Conservation (phyloP, 2,329 filamentous ascomycete species). For the Neopestalotiopsis clavispora region DNA sequence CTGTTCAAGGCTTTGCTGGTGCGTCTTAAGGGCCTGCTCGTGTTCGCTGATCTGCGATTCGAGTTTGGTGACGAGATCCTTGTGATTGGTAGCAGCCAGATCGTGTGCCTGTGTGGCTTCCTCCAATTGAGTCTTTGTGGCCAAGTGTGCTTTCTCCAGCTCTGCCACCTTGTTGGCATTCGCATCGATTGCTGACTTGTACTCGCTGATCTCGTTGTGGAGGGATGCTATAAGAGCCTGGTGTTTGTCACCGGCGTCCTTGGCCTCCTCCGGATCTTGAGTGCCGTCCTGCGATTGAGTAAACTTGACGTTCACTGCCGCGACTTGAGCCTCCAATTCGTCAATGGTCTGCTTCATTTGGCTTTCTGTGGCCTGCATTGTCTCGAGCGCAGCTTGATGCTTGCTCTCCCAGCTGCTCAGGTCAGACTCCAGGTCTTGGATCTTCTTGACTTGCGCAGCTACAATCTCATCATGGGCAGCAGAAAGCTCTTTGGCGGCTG, state of each 20-base stretch:
- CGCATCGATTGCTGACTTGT: conserved; percentile 73
- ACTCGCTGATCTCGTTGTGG: conserved; percentile 78
- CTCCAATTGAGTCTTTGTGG: conserved; percentile 70
- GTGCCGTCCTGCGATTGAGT: conserved; percentile 47
- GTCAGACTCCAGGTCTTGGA: conserved; percentile 72
- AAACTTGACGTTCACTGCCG: conserved; percentile 57
- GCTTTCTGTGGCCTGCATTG: conserved; percentile 74
- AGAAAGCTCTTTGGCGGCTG: conserved; percentile 34
- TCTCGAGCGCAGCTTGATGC: conserved; percentile 72
- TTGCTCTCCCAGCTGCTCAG: conserved; percentile 76
- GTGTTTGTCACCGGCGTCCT: conserved; percentile 59
- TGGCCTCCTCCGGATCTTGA: conserved; percentile 47
- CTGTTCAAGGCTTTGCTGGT: conserved; percentile 56
- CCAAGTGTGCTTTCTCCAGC: conserved; percentile 74
- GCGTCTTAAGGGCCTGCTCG: conserved; percentile 59
- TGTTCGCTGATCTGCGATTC: conserved; percentile 66
- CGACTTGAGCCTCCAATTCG: conserved; percentile 69
- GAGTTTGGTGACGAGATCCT: conserved; percentile 55
- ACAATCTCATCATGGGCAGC: conserved; percentile 36
- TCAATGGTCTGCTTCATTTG: conserved; percentile 74
- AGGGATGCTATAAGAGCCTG: conserved; percentile 65
- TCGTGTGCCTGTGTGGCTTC: conserved; percentile 67
- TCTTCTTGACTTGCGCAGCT: conserved; percentile 57
- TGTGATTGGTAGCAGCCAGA: conserved; percentile 51
- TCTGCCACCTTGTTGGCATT: conserved; percentile 74